Percentiles rank a stretch among this genome's conserved stretches.
phyloP scores from a whole-genome alignment of 2,329 filamentous ascomycete genomes.

The Botrytis aclada region DNA sequence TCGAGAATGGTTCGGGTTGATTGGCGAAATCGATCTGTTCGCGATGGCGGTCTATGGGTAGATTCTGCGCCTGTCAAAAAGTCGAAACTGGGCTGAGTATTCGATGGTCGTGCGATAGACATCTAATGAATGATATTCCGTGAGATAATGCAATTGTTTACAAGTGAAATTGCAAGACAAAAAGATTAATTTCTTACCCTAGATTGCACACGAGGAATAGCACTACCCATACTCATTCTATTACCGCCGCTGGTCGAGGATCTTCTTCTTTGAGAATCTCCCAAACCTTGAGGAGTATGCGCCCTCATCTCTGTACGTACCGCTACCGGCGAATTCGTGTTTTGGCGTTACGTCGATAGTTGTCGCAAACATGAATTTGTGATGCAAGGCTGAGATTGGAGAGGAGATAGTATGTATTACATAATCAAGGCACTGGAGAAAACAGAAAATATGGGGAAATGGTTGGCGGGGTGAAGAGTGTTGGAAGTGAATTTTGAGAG shows the following conservation, averaged over 20 bases:
- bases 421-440: neutral
- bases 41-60: slow-evolving; percentile 36
- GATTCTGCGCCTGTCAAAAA: slow-evolving; percentile 54
- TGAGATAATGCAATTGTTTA: slow-evolving; percentile 9
- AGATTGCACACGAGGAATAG: slow-evolving; percentile 34
- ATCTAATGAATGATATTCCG: slow-evolving; percentile 32
- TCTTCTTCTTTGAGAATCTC: slow-evolving; percentile 30
- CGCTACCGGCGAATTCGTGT: neutral
- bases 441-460: neutral
- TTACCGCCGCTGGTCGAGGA: slow-evolving; percentile 30
- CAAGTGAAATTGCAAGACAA: slow-evolving; percentile 8
- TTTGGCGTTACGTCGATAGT: slow-evolving; percentile 14
- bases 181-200: slow-evolving; percentile 28
- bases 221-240: slow-evolving; percentile 34
- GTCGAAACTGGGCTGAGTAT: slow-evolving; percentile 55
- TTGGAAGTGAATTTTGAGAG: neutral
- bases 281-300: slow-evolving; percentile 32
- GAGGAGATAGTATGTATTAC: neutral
- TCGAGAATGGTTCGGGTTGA: slow-evolving; percentile 54
- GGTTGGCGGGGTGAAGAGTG: slow-evolving; percentile 6
- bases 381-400: slow-evolving; percentile 7
- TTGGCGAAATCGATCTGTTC: slow-evolving; percentile 28
- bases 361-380: slow-evolving; percentile 21
- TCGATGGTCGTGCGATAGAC: slow-evolving; percentile 48
- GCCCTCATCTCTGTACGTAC: slow-evolving; percentile 30